Evolutionary conservation across 2,329 filamentous ascomycete species (phyloP), one percentile per base, ranked within the genome.

Genomic region (Diaporthe batatas): DNA sequence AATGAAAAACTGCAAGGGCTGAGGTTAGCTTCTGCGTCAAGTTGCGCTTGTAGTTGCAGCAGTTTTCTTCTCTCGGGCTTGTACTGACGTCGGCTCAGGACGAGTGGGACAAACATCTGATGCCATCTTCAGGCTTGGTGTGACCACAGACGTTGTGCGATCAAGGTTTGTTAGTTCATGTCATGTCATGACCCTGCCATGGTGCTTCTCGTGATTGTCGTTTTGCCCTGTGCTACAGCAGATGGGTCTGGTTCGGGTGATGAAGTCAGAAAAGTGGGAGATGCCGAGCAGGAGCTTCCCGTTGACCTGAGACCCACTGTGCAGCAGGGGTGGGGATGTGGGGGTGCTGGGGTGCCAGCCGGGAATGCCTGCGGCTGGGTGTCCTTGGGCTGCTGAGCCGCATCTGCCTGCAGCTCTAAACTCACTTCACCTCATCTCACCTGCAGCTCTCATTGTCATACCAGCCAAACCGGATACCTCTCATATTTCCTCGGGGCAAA

Each of bases 1-100:
- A 98, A 98, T 47, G 94, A 96, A 77, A 96, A 87, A 53, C 94
- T 96, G 79, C 32, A 44, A 16, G 32, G 14, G 16, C 36, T 21
- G 51, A 70, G 6, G 65, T 73, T 49, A 74, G 58, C 51, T 36
- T 18, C 57, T 21, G 25, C 23, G 18, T 29, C 36, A 64, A 59
- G 72, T 75, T 42, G 55, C 73, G 74, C 49, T 53, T 59, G 44
- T 36, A 47, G 11, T 64, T 71, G 18, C 12, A 23, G 21, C 29
- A 53, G 29, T 42, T 54, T 34, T 54, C n/a, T 21, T 49, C 34
- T 36, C 11, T 51, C 16, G 18, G 44, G 55, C 21, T 12, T 23
- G 32, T 53, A 81, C 85, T 81, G 74, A 87, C 86, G 86, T 84
- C 67, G 85, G 85, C 77, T 88, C 86, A 44, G 82, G 76, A 75